Evolutionary conservation across 164 flowering plant genomes (phyloP).

Genomic region (Warburgia ugandensis): DNA sequence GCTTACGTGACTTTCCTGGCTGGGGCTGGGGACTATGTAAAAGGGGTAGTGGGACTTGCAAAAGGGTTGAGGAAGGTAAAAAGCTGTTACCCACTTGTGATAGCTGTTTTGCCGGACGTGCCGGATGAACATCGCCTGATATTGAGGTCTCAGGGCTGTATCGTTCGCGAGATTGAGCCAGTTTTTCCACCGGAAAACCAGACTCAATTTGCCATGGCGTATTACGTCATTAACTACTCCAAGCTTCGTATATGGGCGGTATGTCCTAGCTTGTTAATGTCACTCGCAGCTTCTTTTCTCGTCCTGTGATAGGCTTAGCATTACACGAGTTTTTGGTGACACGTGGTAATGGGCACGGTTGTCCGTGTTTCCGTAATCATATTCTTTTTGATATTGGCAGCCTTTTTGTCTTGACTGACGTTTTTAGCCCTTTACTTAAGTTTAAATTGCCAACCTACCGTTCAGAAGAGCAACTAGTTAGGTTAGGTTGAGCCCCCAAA

Average conservation of each 20-base stretch:
- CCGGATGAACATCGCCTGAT: conserved; percentile 16
- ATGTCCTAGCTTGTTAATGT: conserved; percentile 4
- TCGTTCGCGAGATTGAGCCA: conserved; percentile 58
- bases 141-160: conserved; percentile 41
- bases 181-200: conserved; percentile 54
- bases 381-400: too few species aligned
- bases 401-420: too few species aligned
- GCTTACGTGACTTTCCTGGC: conserved; percentile 20
- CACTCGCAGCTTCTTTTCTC: too few species aligned
- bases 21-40: conserved; percentile 19
- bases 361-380: too few species aligned
- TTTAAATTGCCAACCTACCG: too few species aligned
- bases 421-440: too few species aligned
- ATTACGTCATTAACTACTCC: conserved; percentile 74
- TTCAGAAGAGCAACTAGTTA: too few species aligned
- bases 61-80: conserved; percentile 19
- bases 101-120: conserved; percentile 21
- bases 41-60: conserved; percentile 18
- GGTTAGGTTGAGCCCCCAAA: too few species aligned
- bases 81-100: conserved; percentile 13
- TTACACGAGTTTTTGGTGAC: too few species aligned
- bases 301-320: too few species aligned
- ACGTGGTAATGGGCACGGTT: too few species aligned
- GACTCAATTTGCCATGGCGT: conserved; percentile 62
- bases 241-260: conserved; percentile 86